Evolutionary conservation across 1,284 basidiomycete species (phyloP).

Genomic region (Trichosporon sp.): DNA sequence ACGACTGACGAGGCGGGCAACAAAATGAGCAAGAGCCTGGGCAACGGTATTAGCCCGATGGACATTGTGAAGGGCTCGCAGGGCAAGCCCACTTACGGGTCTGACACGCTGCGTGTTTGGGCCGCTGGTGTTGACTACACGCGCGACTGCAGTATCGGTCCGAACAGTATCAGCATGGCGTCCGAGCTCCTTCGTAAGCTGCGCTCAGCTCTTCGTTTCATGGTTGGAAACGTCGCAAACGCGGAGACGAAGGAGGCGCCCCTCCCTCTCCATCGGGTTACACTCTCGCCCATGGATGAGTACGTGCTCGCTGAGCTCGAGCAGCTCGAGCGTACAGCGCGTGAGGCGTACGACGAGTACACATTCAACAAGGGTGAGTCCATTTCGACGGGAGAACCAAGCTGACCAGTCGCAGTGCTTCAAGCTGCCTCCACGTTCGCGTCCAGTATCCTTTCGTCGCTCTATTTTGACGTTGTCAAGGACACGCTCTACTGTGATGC

Average conservation of each 20-base stretch:
- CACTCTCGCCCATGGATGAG: conserved; percentile 62
- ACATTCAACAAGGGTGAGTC: conserved; percentile 80
- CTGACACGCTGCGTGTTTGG: conserved; percentile 89
- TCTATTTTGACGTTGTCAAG: conserved; percentile 90
- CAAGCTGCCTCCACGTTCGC: conserved; percentile 57
- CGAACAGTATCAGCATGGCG: conserved; percentile 73
- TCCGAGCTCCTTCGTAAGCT: conserved; percentile 81
- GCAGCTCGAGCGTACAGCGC: conserved; percentile 67
- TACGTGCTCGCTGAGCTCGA: conserved; percentile 85
- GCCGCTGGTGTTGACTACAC: conserved; percentile 88
- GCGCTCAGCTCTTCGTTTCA: conserved; percentile 85
- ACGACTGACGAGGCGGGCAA: conserved; percentile 86
- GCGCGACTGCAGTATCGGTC: conserved; percentile 82
- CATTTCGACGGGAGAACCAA: conserved; percentile 33
- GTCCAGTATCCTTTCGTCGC: conserved; percentile 61
- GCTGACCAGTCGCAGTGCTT: conserved; percentile 62
- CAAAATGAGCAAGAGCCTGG: conserved; percentile 98
- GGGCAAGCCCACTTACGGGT: conserved; percentile 78
- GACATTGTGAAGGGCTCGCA: conserved; percentile 75
- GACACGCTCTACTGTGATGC: conserved; percentile 83
- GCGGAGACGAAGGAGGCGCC: conserved; percentile 23
- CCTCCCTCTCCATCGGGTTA: conserved; percentile 29
- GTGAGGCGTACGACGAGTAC: conserved; percentile 71
- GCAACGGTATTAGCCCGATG: conserved; percentile 87
- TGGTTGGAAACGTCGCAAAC: conserved; percentile 75